Percentiles rank a stretch among this genome's conserved stretches.
phyloP scores from a whole-genome alignment of 2,329 filamentous ascomycete species.

The Ophiobolus disseminans region DNA sequence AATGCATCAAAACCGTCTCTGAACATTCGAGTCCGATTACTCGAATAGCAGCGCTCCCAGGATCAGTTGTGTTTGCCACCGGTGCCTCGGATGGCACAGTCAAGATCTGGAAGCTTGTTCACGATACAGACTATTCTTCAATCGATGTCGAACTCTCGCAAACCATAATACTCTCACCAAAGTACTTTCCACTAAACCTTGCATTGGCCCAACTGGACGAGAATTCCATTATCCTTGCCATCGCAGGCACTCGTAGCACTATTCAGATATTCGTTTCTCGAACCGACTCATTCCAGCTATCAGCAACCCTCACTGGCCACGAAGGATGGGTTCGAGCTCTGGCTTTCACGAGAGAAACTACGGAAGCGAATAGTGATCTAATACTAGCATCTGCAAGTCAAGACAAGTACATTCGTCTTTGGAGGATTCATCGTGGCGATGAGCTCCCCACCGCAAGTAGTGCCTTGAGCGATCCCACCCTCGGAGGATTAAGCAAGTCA shows the following conservation, averaged over 20 bases:
- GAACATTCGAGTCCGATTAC: slow-evolving; percentile 81
- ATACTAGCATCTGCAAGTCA: slow-evolving; percentile 93
- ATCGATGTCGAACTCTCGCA: slow-evolving; percentile 39
- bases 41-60: slow-evolving; percentile 58
- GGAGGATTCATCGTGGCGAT: slow-evolving; percentile 79
- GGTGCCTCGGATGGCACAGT: slow-evolving; percentile 69
- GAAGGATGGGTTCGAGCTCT: slow-evolving; percentile 94
- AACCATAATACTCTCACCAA: slow-evolving; percentile 74
- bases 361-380: slow-evolving; percentile 67
- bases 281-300: slow-evolving; percentile 67
- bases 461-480: slow-evolving; percentile 62
- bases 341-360: slow-evolving; percentile 72
- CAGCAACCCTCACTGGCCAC: slow-evolving; percentile 83
- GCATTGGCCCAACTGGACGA: slow-evolving; percentile 69
- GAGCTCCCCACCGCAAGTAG: slow-evolving; percentile 66
- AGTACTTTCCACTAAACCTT: slow-evolving; percentile 81
- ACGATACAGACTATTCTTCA: slow-evolving; percentile 35
- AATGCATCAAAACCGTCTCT: slow-evolving; percentile 58
- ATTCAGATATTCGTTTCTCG: slow-evolving; percentile 79
- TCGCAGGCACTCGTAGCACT: slow-evolving; percentile 82
- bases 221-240: slow-evolving; percentile 72
- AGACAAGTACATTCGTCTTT: slow-evolving; percentile 95
- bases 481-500: slow-evolving; percentile 71
- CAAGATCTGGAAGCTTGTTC: slow-evolving; percentile 70
- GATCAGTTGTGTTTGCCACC: slow-evolving; percentile 60